Base-by-base conservation (phyloP, 371 early-diverging fungal genomes). In the Apophysomyces sp. region DNA sequence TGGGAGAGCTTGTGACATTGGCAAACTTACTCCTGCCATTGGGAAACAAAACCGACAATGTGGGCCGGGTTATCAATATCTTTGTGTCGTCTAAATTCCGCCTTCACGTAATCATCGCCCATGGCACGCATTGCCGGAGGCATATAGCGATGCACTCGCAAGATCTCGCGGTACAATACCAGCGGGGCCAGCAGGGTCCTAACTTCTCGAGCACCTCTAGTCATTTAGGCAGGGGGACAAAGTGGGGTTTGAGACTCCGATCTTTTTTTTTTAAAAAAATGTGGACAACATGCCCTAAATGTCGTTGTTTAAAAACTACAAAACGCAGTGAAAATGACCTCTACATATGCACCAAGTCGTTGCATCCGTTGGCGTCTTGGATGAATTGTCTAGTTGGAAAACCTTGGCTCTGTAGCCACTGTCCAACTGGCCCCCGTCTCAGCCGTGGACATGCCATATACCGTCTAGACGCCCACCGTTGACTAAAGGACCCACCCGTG, bases 31-130 rank as follows among this genome's bases (percentile, higher is more conserved):
- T 72, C 68, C 66, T 85, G 83, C 89, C 89, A 88, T 61, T 88
- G 85, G 36, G 77, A 75, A 15, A 86, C 63, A 63, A 88, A 88
- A 13, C 86, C 89, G 16, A 85, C 81, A 56, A 88, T 82, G 40
- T 86, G 85, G n/a, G 80, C 73, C n/a, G 87, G 85, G 57, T 86
- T 86, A 28, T 84, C 82, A 37, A 86, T 76, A 37, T 76, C 67
- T 58, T 85, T 84, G 71, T 88, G 89, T 57, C 85, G 73, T 53
- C 74, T 76, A 60, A 88, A 88, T 65, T 88, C 89, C 2, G 85
- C 72, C 67, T 86, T 86, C 57, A 88, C 89, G 61, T 88, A 88
- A 36, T 85, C 84, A 58, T 88, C 87, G 1, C 89, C 89, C 37
- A 88, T 67, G 39, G 78, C 68, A 1, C 89, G 84, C 74, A 86